Conservation (phyloP, 176 grass and related monocot genomes). For the Luzula sylvatica region DNA sequence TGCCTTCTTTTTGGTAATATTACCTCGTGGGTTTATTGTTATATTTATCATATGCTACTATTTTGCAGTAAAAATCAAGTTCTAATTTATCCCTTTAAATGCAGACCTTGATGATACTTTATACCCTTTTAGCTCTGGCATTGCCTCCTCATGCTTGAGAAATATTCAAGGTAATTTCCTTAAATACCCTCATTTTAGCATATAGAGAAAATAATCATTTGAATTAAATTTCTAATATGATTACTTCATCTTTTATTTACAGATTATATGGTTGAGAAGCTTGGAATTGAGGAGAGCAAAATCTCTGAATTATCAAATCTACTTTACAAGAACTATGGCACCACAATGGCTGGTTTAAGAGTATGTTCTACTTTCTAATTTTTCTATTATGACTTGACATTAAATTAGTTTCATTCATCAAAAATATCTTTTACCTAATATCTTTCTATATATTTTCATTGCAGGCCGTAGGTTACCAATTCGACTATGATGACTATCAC, state of each 20-base stretch:
- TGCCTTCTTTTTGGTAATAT: conserved; percentile 79
- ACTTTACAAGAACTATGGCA: conserved; percentile 92
- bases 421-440: neutral
- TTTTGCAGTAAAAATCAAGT: neutral
- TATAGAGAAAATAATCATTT: neutral
- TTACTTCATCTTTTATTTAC: neutral
- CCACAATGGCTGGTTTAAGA: conserved; percentile 78
- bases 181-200: neutral
- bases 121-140: conserved; percentile 63
- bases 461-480: conserved; percentile 70
- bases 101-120: conserved; percentile 81
- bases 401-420: neutral
- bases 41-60: neutral
- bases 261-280: conserved; percentile 79
- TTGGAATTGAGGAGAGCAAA: conserved; percentile 49
- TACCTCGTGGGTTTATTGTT: neutral
- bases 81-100: neutral
- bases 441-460: neutral
- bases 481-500: conserved; percentile 70
- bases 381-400: neutral
- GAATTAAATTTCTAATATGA: neutral
- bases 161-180: conserved; percentile 63
- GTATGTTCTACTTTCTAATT: conserved; percentile 13
- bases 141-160: conserved; percentile 43
- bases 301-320: conserved; percentile 51